phyloP scores from a whole-genome alignment of 2,329 filamentous ascomycete species.

The Colletotrichum liaoningense region DNA sequence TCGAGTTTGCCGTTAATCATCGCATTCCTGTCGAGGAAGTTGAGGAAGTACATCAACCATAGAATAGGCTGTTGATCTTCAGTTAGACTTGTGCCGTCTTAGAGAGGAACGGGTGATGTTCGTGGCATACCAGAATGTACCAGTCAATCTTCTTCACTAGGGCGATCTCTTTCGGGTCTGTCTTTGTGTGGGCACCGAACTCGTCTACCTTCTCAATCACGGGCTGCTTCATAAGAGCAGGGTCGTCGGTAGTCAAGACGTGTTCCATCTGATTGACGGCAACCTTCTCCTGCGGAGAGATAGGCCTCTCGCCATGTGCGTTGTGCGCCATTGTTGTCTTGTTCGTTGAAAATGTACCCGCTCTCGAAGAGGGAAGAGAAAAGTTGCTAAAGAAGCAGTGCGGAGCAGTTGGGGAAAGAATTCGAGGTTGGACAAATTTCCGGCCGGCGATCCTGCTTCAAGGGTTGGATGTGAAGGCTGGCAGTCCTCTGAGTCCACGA shows the following conservation, averaged over 20 bases:
- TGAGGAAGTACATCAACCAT: conserved; percentile 41
- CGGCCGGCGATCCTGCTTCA: neutral
- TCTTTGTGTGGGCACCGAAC: conserved; percentile 52
- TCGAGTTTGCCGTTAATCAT: conserved; percentile 45
- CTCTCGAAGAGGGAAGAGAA: neutral
- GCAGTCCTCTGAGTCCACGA: neutral
- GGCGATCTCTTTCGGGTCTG: conserved; percentile 50
- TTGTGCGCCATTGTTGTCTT: conserved; percentile 3
- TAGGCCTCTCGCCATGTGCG: neutral
- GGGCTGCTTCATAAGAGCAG: conserved; percentile 31
- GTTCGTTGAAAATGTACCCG: rapidly evolving
- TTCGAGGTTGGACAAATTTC: neutral
- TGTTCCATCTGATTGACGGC: conserved; percentile 30
- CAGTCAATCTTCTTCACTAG: conserved; percentile 49
- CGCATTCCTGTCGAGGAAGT: conserved; percentile 44
- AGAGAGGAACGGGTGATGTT: rapidly evolving
- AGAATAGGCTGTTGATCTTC: conserved; percentile 25
- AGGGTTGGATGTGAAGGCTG: neutral
- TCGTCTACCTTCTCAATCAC: conserved; percentile 44
- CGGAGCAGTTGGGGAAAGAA: neutral
- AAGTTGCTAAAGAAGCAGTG: neutral
- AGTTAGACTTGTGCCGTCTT: neutral
- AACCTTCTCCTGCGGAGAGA: conserved; percentile 28
- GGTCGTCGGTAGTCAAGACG: conserved; percentile 22
- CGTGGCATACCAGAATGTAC: conserved; percentile 44